A percentile compares a stretch with the other conserved stretches of the same genome.
Conservation (phyloP, 1,284 basidiomycete genomes). For the Thelephora terrestris region DNA sequence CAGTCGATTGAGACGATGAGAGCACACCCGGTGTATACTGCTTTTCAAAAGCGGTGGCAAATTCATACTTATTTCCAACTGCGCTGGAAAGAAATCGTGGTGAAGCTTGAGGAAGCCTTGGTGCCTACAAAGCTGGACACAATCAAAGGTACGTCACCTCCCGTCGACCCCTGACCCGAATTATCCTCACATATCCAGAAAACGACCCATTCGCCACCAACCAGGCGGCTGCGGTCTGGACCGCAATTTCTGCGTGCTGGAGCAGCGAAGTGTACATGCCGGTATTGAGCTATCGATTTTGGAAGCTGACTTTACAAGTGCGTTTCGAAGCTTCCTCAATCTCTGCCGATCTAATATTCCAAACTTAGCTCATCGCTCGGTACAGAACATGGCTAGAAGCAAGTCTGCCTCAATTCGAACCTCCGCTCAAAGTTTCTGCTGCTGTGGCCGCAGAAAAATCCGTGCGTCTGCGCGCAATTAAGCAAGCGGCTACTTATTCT, state of each 20-base stretch:
- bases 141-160: conserved; percentile 25
- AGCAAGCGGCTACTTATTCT: no score
- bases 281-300: conserved; percentile 75
- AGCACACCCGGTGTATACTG: conserved; percentile 53
- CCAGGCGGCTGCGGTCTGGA: conserved; percentile 65
- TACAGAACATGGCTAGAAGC: conserved; percentile 67
- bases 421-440: conserved; percentile 20
- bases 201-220: conserved; percentile 37
- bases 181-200: conserved; percentile 8
- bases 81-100: conserved; percentile 92
- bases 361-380: conserved; percentile 58
- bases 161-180: background rate
- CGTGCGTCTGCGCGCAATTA: conserved; percentile 13
- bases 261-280: conserved; percentile 75
- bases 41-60: conserved; percentile 88
- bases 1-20: conserved; percentile 65
- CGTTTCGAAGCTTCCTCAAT: background rate
- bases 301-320: conserved; percentile 83
- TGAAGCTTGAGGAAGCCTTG: conserved; percentile 61
- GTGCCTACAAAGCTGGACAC: conserved; percentile 32
- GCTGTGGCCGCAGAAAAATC: conserved; percentile 25
- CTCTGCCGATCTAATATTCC: background rate
- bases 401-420: conserved; percentile 31
- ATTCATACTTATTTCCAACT: conserved; percentile 95
- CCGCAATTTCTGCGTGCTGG: conserved; percentile 75